Base-by-base conservation (phyloP, 305 asterid genomes). In the Coffea humblotiana region DNA sequence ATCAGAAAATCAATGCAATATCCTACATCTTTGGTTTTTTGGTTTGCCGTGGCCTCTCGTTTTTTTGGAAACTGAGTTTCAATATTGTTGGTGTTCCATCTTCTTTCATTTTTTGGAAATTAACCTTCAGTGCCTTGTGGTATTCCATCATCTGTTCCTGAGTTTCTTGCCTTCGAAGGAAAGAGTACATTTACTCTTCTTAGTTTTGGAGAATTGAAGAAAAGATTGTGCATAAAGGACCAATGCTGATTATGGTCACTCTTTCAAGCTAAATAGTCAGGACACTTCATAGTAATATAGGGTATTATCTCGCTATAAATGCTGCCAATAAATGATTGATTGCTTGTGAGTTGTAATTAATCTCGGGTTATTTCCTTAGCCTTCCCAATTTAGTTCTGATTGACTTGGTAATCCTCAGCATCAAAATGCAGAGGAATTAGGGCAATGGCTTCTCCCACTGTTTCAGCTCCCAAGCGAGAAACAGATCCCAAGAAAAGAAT, bases 401-500 rank as follows among this genome's bases (percentile, higher is more conserved):
- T 51, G 27, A 43, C 13, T 7, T 71, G 8, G 52, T 21, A 12
- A 2, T 64, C 12, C 43, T 35, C 40, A 69, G 81, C 61, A 25
- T 2, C 81, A 71, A 90, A 82, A 80, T 69, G 85, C 77, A 71
- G 85, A 71, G 80, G 80, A 82, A 84, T 91, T 77, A 88, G 79
- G 76, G 91, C 91, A 14, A 83, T 87, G 52, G 92, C 91, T 78
- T 80, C 95, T 74, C 83, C 89, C 16, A 82, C 83, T 27, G 56
- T 74, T 40, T 84, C 89, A 16, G 86, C 91, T 77, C 98, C 98
- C 27, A 88, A 82, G 82, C 83, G 94, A 54, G 97, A 92, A 86
- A 90, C 85, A 13, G 97, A 94, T 87, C 97, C 97, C 0, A 91
- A 91, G 87, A 94, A 92, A 72, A 91, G 97, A 54, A 86, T 94